Evolutionary conservation across 148 eudicot genomes (phyloP).

Genomic region (Camellia lanceoleosa): DNA sequence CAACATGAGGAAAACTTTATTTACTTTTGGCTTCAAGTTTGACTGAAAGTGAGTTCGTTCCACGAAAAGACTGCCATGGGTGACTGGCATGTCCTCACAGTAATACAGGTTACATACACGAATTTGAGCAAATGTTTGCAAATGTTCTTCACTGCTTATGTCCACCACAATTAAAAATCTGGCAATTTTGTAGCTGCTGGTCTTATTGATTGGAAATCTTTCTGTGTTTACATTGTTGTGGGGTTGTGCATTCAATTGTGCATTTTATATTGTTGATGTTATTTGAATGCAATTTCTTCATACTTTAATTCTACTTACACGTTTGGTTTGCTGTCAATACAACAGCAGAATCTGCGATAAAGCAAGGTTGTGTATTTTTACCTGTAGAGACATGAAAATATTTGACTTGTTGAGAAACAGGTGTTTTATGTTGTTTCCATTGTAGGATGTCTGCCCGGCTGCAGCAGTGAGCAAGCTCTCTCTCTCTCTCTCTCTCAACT

Average conservation of each 20-base stretch:
- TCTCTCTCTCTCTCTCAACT: not conserved
- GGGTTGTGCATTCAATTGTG: constrained; percentile 10
- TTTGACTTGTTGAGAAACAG: not conserved
- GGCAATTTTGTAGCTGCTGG: constrained; percentile 13
- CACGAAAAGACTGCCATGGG: not conserved
- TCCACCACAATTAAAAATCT: not conserved
- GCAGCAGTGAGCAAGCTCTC: not conserved
- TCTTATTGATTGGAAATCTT: constrained; percentile 10
- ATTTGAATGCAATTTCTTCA: not conserved
- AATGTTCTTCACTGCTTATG: not conserved
- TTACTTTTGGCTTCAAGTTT: not conserved
- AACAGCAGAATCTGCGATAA: not conserved
- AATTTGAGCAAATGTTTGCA: constrained; percentile 11
- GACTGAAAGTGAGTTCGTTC: constrained; percentile 10
- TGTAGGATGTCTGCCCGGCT: not conserved
- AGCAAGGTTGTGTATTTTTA: not conserved
- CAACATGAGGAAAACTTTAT: not conserved
- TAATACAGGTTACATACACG: not conserved
- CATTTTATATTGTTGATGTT: not conserved
- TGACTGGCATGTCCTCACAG: not conserved
- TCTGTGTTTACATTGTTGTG: constrained; percentile 12
- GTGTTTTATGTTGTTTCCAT: not conserved
- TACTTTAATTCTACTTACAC: not conserved
- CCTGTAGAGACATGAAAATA: not conserved
- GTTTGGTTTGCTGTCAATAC: not conserved